Evolutionary conservation across 805 yeast species (phyloP).

Genomic region (Huiozyma sinensis): DNA sequence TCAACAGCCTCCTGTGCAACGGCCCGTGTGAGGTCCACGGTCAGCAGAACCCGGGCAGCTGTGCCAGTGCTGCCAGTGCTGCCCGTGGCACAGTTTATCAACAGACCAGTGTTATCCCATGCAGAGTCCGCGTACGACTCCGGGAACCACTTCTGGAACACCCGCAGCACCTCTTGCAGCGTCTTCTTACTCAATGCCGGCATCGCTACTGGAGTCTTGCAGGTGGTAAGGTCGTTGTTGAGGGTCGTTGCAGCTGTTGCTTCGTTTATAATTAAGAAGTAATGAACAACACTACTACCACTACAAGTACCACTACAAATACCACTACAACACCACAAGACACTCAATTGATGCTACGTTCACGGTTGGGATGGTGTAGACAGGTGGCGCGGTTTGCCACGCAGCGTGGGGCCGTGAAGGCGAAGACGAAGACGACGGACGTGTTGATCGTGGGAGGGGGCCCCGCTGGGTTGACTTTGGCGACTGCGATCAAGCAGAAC

Average conservation of each 20-base stretch:
- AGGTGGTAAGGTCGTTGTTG: not conserved
- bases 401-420: not conserved
- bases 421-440: conserved; percentile 36
- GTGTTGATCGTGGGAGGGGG: conserved; percentile 92
- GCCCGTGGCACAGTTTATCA: conserved; percentile 54
- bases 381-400: not conserved
- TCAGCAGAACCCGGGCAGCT: conserved; percentile 39
- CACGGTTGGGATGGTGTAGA: not conserved
- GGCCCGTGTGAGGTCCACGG: conserved; percentile 73
- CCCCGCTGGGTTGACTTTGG: conserved; percentile 86
- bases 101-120: conserved; percentile 94
- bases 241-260: not conserved
- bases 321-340: not conserved
- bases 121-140: conserved; percentile 65
- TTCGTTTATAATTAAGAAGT: not conserved
- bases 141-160: conserved; percentile 73
- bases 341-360: no score
- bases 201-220: not conserved
- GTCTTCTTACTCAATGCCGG: conserved; percentile 9
- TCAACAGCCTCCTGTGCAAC: conserved; percentile 81
- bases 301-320: not conserved
- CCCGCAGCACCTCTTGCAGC: conserved; percentile 37
- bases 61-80: conserved; percentile 8
- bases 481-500: conserved; percentile 68
- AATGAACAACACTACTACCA: not conserved